Conservation (phyloP, 306 rosid genomes). For the Vicia sativa region DNA sequence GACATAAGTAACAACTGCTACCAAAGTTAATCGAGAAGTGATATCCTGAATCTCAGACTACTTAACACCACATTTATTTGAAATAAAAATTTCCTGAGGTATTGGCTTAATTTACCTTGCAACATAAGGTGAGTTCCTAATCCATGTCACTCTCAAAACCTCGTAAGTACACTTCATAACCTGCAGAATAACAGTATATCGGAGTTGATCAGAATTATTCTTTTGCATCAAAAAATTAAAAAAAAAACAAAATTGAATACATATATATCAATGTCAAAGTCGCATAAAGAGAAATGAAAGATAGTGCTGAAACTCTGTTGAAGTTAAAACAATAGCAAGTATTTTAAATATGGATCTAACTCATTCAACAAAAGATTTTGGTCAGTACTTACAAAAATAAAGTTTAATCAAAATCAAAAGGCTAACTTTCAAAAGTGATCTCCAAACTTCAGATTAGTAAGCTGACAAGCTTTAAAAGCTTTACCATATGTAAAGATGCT, state of each 20-base stretch:
- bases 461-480: constrained; percentile 26
- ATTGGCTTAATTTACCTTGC: constrained; percentile 56
- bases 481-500: constrained; percentile 37
- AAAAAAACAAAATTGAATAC: constrained; percentile 25
- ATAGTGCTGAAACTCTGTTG: neutral
- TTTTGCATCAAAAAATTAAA: constrained; percentile 12
- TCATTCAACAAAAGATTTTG: constrained; percentile 17
- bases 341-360: constrained; percentile 5
- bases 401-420: constrained; percentile 15
- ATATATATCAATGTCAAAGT: constrained; percentile 15
- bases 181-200: constrained; percentile 45
- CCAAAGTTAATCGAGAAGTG: constrained; percentile 21
- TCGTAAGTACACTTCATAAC: constrained; percentile 67
- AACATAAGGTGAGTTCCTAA: constrained; percentile 76
- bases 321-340: constrained; percentile 20
- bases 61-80: constrained; percentile 30
- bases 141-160: constrained; percentile 78
- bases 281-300: constrained; percentile 29
- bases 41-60: constrained; percentile 18
- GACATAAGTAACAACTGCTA: constrained; percentile 4
- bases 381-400: neutral
- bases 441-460: constrained; percentile 15
- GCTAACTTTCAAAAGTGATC: constrained; percentile 7
- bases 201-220: constrained; percentile 15
- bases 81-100: constrained; percentile 1